Evolutionary conservation across 345 rosid genomes (phyloP).

Genomic region (Eucalyptus erythrocorys): DNA sequence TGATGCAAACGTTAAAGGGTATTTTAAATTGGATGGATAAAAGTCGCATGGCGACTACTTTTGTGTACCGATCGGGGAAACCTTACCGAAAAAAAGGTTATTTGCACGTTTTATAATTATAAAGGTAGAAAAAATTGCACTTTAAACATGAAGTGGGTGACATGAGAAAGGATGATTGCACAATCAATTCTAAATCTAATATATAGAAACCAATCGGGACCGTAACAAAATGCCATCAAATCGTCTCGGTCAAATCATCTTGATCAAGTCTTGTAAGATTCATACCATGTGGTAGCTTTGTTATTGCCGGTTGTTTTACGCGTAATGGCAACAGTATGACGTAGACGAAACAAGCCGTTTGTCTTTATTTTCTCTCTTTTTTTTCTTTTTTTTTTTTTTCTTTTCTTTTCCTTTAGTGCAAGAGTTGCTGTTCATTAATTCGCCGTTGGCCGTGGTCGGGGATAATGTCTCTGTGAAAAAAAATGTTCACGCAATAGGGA

Average conservation of each 20-base stretch:
- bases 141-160: background rate
- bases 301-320: rapidly evolving
- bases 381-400: rapidly evolving
- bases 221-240: background rate
- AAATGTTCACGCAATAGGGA: background rate
- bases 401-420: background rate
- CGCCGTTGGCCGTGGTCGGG: background rate
- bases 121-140: background rate
- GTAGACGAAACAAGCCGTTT: background rate
- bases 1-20: background rate
- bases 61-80: background rate
- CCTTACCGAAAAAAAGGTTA: background rate
- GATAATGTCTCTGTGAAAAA: background rate
- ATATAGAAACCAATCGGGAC: background rate
- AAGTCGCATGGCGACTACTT: background rate
- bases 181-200: background rate
- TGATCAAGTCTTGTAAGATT: background rate
- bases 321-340: background rate
- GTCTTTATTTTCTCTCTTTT: background rate
- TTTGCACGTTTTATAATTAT: background rate
- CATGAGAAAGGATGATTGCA: background rate
- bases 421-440: background rate
- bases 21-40: background rate
- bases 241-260: background rate
- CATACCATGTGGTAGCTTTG: background rate